phyloP scores from a whole-genome alignment of 768 basidiomycete species.

The Mycena polygramma region DNA sequence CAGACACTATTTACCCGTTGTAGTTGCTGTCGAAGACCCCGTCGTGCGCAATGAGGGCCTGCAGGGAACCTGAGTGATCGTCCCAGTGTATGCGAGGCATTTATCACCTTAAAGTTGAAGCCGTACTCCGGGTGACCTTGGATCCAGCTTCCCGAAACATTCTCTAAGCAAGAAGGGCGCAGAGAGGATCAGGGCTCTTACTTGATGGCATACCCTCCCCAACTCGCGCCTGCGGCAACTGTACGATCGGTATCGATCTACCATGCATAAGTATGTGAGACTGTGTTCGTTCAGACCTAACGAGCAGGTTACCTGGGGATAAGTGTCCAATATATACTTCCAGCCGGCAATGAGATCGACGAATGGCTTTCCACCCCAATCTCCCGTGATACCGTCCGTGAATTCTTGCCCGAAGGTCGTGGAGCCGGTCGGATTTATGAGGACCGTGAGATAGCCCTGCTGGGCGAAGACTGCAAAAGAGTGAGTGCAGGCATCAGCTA shows the following conservation, averaged over 20 bases:
- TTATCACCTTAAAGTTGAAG: constrained; percentile 81
- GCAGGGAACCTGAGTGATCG: constrained; percentile 14
- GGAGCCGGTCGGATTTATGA: constrained; percentile 94
- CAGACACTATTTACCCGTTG: constrained; percentile 59
- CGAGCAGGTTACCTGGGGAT: constrained; percentile 68
- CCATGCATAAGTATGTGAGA: constrained; percentile 12
- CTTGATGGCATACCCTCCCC: constrained; percentile 94
- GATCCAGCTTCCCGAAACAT: constrained; percentile 77
- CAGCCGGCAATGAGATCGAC: constrained; percentile 82
- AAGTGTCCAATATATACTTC: constrained; percentile 74
- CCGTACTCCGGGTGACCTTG: constrained; percentile 92
- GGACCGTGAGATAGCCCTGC: constrained; percentile 90
- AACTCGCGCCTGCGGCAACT: constrained; percentile 86
- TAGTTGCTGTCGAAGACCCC: constrained; percentile 88
- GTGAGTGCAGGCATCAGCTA: neutral
- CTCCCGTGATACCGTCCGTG: constrained; percentile 83
- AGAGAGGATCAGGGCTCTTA: constrained; percentile 47
- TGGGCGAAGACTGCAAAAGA: constrained; percentile 74
- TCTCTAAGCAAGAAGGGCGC: constrained; percentile 14
- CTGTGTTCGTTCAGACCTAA: neutral
- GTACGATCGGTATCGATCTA: constrained; percentile 79
- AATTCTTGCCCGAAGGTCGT: constrained; percentile 94
- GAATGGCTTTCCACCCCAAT: constrained; percentile 92
- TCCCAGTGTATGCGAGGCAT: neutral
- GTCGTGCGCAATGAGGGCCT: constrained; percentile 91